These are phyloP conservation scores for Barbarea vulgaris DNA, from an alignment of 345 rosid genomes.

Conservation along the genomic window DNA sequence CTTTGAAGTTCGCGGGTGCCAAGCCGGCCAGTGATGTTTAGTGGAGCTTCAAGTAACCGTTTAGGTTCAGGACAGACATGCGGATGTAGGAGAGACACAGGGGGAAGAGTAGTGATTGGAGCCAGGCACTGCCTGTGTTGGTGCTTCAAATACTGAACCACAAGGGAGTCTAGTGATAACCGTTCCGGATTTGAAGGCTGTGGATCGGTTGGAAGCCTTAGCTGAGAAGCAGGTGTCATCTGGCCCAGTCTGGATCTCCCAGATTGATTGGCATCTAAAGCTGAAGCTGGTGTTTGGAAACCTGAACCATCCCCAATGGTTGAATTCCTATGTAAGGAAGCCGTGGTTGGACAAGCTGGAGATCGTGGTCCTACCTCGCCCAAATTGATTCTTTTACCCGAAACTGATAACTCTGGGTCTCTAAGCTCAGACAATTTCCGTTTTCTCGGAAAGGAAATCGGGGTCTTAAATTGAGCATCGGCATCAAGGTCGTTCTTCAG, in stretches of 20 bases:
- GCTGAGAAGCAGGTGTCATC: slow-evolving; percentile 53
- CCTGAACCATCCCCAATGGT: slow-evolving; percentile 53
- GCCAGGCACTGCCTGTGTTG: slow-evolving; percentile 99
- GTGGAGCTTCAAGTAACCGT: slow-evolving; percentile 87
- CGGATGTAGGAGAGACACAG: slow-evolving; percentile 88
- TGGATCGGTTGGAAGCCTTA: slow-evolving; percentile 54
- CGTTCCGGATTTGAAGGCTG: slow-evolving; percentile 72
- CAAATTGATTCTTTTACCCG: slow-evolving; percentile 68
- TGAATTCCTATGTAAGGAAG: slow-evolving; percentile 49
- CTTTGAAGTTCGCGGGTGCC: slow-evolving; percentile 82
- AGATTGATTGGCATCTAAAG: slow-evolving; percentile 56
- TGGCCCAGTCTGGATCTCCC: slow-evolving; percentile 52
- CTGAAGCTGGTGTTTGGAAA: slow-evolving; percentile 56
- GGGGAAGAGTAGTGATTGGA: slow-evolving; percentile 97
- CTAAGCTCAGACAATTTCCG: slow-evolving; percentile 74
- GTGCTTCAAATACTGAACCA: slow-evolving; percentile 93
- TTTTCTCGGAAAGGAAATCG: slow-evolving; percentile 68
- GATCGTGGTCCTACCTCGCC: slow-evolving; percentile 73
- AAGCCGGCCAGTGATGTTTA: slow-evolving; percentile 82
- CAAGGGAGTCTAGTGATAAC: slow-evolving; percentile 77
- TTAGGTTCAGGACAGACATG: slow-evolving; percentile 98
- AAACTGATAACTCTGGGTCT: slow-evolving; percentile 54
- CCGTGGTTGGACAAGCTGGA: slow-evolving; percentile 62
- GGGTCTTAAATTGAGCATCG: slow-evolving; percentile 70
- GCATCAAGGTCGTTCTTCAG: slow-evolving; percentile 48